Evolutionary conservation across 768 basidiomycete species (phyloP).

Genomic region (Harrya chromipes): DNA sequence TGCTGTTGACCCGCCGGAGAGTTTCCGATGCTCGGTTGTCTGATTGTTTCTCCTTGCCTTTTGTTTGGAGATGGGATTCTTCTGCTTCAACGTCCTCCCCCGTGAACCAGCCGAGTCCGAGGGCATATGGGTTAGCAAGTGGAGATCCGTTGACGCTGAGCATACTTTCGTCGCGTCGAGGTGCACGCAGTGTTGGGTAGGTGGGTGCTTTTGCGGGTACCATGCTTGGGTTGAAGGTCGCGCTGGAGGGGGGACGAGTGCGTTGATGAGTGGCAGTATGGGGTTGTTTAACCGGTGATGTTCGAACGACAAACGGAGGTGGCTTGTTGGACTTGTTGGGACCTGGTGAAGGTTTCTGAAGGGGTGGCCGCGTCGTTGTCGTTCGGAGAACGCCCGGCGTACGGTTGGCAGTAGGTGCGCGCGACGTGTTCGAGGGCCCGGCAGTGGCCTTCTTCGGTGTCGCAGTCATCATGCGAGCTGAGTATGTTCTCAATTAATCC

Average conservation of each 20-base stretch:
- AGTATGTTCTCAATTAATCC: conserved; percentile 1
- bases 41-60: conserved; percentile 24
- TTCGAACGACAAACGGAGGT: conserved; percentile 33
- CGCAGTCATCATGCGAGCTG: conserved; percentile 45
- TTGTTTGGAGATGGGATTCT: conserved; percentile 11
- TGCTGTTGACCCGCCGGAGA: conserved; percentile 50
- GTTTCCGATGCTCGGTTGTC: conserved; percentile 12
- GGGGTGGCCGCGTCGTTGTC: conserved; percentile 24
- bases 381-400: conserved; percentile 39
- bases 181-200: conserved; percentile 54
- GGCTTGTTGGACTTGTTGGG: conserved; percentile 33
- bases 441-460: conserved; percentile 51
- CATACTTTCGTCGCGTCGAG: conserved; percentile 73
- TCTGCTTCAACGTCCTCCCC: conserved; percentile 29
- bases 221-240: conserved; percentile 71
- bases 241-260: conserved; percentile 52
- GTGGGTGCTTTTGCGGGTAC: conserved; percentile 40
- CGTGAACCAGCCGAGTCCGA: conserved; percentile 60
- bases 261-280: conserved; percentile 7
- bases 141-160: conserved; percentile 83
- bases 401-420: conserved; percentile 39
- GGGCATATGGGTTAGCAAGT: conserved; percentile 71
- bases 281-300: conserved; percentile 50
- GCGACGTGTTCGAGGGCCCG: conserved; percentile 40
- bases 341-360: conserved; percentile 33